Evolutionary conservation across 148 eudicot genomes (phyloP).

Genomic region (Rhododendron williamsianum): DNA sequence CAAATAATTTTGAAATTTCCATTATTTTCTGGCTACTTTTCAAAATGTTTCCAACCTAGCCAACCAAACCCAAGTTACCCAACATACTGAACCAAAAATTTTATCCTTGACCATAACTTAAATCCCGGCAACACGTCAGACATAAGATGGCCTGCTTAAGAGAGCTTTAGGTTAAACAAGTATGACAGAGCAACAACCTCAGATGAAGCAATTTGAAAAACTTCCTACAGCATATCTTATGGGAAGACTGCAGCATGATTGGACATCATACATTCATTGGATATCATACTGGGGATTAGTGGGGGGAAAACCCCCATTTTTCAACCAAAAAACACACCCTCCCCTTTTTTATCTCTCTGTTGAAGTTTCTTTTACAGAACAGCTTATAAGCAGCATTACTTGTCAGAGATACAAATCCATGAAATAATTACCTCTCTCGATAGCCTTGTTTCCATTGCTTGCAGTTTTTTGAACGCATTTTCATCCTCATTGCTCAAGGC

Average conservation of each 20-base stretch:
- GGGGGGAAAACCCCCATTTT: not conserved
- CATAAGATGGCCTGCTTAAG: not conserved
- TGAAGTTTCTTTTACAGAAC: not conserved
- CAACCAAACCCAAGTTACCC: not conserved
- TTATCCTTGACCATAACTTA: not conserved
- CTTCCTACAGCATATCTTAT: not conserved
- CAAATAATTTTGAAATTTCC: not conserved
- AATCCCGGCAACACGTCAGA: not conserved
- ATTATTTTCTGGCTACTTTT: not conserved
- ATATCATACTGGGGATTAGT: not conserved
- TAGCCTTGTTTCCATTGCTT: conserved; percentile 66
- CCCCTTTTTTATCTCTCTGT: not conserved
- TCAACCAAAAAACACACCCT: not conserved
- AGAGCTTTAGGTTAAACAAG: not conserved
- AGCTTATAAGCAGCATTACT: not conserved
- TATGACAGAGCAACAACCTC: not conserved
- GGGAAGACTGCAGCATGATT: not conserved
- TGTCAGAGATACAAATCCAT: not conserved
- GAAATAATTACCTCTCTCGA: conserved; percentile 57
- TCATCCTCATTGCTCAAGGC: conserved; percentile 74
- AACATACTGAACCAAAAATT: not conserved
- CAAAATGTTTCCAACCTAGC: not conserved
- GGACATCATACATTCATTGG: not conserved
- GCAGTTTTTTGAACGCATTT: conserved; percentile 67
- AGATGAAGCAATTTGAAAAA: not conserved